These are phyloP conservation scores for Sordaria brevicollis DNA, from an alignment of 495 filamentous ascomycete species.

Conservation along the genomic window DNA sequence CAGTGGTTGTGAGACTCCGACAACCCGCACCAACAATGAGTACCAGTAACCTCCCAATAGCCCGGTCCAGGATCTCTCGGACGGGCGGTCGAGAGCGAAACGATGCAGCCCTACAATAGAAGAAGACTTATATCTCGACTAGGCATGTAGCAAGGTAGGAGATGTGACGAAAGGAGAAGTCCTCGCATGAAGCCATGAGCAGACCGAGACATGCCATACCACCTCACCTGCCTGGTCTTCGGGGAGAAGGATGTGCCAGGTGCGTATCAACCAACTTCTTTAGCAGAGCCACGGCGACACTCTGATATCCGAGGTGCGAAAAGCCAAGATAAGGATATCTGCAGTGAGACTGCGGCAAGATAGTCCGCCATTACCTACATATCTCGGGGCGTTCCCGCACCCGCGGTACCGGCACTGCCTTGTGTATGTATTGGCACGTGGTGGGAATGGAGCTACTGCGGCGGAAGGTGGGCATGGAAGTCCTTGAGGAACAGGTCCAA, in stretches of 20 bases:
- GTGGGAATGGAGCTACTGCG: not conserved
- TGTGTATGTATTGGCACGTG: not conserved
- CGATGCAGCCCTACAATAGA: not conserved
- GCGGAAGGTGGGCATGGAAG: not conserved
- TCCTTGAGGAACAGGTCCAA: not conserved
- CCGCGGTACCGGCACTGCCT: not conserved
- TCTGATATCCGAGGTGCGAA: not conserved
- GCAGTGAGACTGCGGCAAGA: not conserved
- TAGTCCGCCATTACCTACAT: too few species aligned
- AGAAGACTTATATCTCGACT: not conserved
- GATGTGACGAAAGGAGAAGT: not conserved
- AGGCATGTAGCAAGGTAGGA: not conserved
- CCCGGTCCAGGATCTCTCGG: not conserved
- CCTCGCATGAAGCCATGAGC: not conserved
- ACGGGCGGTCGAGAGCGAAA: not conserved
- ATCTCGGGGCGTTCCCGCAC: not conserved
- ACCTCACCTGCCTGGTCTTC: not conserved
- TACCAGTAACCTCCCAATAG: not conserved
- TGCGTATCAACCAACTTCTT: not conserved
- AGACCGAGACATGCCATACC: not conserved
- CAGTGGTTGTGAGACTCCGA: not conserved
- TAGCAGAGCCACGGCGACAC: not conserved
- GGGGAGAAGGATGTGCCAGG: not conserved
- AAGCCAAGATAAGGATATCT: not conserved
- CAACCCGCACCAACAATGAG: not conserved